A percentile compares a stretch with the other conserved stretches of the same genome.
phyloP scores from a whole-genome alignment of 805 yeast species.

The Yamadazyma kitorensis region DNA sequence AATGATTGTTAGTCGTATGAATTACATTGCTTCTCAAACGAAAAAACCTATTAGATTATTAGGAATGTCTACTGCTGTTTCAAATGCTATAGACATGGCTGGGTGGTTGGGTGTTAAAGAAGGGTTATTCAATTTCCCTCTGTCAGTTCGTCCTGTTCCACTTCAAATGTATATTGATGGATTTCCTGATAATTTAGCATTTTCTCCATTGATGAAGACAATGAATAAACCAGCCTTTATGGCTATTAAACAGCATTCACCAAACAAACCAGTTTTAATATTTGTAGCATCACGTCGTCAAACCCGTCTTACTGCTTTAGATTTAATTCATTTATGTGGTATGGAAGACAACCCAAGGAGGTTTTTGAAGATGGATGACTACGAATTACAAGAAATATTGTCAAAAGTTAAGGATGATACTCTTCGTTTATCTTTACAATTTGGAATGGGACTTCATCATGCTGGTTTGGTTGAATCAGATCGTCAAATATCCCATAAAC shows the following conservation, averaged over 20 bases:
- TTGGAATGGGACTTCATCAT: conserved; percentile 80
- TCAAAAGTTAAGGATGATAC: conserved; percentile 78
- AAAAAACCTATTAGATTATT: conserved; percentile 60
- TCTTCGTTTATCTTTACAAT: conserved; percentile 65
- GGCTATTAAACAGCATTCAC: conserved; percentile 91
- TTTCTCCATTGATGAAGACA: conserved; percentile 81
- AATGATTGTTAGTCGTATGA: conserved; percentile 88
- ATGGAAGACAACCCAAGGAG: conserved; percentile 73
- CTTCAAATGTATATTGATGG: conserved; percentile 86
- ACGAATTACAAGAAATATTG: conserved; percentile 52
- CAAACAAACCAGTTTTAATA: conserved; percentile 77
- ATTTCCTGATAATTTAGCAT: conserved; percentile 76
- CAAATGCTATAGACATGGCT: conserved; percentile 83
- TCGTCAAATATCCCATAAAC: conserved; percentile 64
- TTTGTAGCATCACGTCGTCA: conserved; percentile 84
- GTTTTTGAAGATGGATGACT: conserved; percentile 63
- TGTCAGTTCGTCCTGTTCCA: conserved; percentile 82
- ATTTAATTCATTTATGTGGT: conserved; percentile 75
- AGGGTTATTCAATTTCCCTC: conserved; percentile 78
- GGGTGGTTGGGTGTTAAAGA: conserved; percentile 75
- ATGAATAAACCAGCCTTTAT: conserved; percentile 88
- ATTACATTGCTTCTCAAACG: conserved; percentile 61
- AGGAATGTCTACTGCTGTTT: conserved; percentile 84
- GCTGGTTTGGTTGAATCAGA: conserved; percentile 78
- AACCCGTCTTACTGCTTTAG: conserved; percentile 76